phyloP scores from a whole-genome alignment of 352 stramenopile species.

The Bremia lactucae region DNA sequence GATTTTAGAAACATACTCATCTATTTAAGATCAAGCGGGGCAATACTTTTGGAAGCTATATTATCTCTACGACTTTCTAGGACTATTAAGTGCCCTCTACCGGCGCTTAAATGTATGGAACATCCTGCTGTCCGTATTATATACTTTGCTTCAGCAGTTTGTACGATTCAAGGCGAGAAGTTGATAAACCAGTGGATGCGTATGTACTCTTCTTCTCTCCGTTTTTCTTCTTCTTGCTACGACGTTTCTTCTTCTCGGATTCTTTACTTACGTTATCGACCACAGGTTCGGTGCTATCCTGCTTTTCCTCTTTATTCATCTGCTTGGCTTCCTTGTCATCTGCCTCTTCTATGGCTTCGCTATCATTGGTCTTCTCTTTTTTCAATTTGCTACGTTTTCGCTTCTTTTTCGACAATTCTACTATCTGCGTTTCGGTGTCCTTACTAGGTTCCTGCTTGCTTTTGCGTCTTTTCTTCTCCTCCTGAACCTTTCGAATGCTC shows the following conservation, averaged over 20 bases:
- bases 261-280: constrained; percentile 9
- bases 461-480: constrained; percentile 29
- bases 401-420: constrained; percentile 45
- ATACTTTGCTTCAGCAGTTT: constrained; percentile 58
- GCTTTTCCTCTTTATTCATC: constrained; percentile 37
- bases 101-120: no score
- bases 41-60: no score
- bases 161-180: constrained; percentile 77
- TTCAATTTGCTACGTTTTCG: constrained; percentile 66
- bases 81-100: no score
- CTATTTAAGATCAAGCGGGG: no score
- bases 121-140: no score
- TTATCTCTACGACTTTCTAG: no score
- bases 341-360: constrained; percentile 6
- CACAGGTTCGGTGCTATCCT: constrained; percentile 3
- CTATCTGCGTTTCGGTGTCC: constrained; percentile 4
- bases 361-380: constrained; percentile 11
- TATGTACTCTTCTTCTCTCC: constrained; percentile 34
- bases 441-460: constrained; percentile 15
- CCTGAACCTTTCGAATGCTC: constrained; percentile 28
- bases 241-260: constrained; percentile 40
- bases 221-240: constrained; percentile 52
- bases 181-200: constrained; percentile 43
- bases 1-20: no score
- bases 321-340: constrained; percentile 2